Evolutionary conservation across 192 early-diverging fungal genomes (phyloP).

Genomic region (Allomyces arbusculus): DNA sequence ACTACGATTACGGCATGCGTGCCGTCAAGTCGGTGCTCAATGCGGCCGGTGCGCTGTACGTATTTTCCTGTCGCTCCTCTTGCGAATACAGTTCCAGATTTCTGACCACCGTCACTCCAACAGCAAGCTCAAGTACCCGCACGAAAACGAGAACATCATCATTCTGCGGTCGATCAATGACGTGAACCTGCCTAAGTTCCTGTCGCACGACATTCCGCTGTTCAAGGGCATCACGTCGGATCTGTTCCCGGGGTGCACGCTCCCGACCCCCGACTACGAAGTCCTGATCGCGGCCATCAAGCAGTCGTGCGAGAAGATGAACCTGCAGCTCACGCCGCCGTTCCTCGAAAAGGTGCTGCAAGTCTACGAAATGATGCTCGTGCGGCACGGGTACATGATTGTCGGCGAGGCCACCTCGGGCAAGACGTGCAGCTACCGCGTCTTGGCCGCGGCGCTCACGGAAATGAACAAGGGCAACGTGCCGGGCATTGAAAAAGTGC

Average conservation of each 20-base stretch:
- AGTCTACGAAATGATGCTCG: constrained; percentile 89
- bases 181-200: constrained; percentile 91
- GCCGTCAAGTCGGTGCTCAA: constrained; percentile 95
- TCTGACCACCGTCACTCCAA: constrained; percentile 14
- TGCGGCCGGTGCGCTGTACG: constrained; percentile 94
- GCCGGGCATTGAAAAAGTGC: constrained; percentile 42
- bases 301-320: constrained; percentile 49
- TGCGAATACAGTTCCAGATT: neutral
- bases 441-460: constrained; percentile 72
- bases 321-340: constrained; percentile 46
- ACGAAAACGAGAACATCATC: constrained; percentile 65
- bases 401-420: constrained; percentile 93
- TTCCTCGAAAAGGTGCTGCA: constrained; percentile 97
- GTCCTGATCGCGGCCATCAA: constrained; percentile 50
- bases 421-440: constrained; percentile 84
- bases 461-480: constrained; percentile 37
- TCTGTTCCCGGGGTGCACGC: constrained; percentile 82
- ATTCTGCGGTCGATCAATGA: constrained; percentile 91
- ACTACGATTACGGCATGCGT: constrained; percentile 98
- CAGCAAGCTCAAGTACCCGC: constrained; percentile 29
- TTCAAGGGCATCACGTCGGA: constrained; percentile 70
- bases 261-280: constrained; percentile 53
- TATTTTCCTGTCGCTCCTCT: constrained; percentile 20
- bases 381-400: constrained; percentile 99
- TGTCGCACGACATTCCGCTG: constrained; percentile 83